These are phyloP conservation scores for Vaccinium corymbosum DNA, from an alignment of 148 eudicot genomes.

Conservation along the genomic window DNA sequence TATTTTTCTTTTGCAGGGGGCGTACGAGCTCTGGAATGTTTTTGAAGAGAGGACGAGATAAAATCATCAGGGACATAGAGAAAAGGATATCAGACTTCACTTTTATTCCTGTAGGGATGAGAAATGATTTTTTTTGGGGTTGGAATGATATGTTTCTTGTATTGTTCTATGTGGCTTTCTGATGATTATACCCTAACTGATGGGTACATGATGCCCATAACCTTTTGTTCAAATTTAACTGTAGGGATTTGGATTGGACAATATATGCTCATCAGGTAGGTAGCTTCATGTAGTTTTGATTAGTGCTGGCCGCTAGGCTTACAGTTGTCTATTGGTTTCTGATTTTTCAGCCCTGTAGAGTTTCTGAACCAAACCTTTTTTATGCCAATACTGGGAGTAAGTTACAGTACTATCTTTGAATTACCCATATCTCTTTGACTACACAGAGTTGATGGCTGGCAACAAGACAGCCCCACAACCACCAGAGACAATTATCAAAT, in stretches of 20 bases:
- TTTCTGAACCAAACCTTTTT: background rate
- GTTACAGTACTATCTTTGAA: background rate
- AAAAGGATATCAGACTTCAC: constrained; percentile 80
- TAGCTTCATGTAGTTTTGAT: background rate
- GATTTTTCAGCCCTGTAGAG: background rate
- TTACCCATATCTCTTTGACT: background rate
- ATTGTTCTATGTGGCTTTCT: background rate
- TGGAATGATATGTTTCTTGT: background rate
- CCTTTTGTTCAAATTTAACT: background rate
- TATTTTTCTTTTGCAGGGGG: constrained; percentile 48
- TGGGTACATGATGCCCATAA: background rate
- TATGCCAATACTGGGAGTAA: background rate
- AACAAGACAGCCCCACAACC: background rate
- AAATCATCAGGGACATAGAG: constrained; percentile 63
- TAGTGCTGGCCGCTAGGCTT: background rate
- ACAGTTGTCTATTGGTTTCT: background rate
- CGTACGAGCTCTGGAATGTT: constrained; percentile 98
- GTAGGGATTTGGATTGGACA: background rate
- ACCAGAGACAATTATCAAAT: background rate
- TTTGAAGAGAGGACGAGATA: constrained; percentile 74
- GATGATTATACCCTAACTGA: background rate
- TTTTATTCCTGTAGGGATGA: constrained; percentile 87
- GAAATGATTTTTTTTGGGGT: background rate
- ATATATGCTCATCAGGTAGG: background rate
- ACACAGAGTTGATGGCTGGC: background rate